Percentiles rank a stretch among this genome's conserved stretches.
Conservation (phyloP, 2,329 filamentous ascomycete genomes). For the Phaeosphaeriaceae sp. region DNA sequence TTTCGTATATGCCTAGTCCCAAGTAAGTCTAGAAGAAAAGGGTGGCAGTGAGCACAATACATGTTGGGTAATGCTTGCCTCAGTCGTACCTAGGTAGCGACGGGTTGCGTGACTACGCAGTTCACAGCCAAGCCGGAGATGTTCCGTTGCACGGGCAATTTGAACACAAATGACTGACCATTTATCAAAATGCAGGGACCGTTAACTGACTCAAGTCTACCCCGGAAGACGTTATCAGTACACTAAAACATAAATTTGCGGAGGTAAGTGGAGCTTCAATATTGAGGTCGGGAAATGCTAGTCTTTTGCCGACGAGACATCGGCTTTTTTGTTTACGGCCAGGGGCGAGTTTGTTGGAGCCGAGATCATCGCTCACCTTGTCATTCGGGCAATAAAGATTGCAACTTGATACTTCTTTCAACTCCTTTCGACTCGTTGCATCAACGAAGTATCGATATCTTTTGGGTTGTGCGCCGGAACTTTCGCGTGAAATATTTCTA, state of each 20-base stretch:
- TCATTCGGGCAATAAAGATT: neutral
- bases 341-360: neutral
- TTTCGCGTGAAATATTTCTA: neutral
- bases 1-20: too few relatives aligned
- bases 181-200: neutral
- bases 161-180: neutral
- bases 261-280: neutral
- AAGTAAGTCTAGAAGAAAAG: too few relatives aligned
- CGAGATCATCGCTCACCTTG: neutral
- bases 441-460: too few relatives aligned
- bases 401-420: neutral
- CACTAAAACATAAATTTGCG: neutral
- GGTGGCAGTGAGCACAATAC: too few relatives aligned
- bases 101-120: neutral
- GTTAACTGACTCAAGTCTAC: neutral
- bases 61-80: too few relatives aligned
- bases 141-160: neutral
- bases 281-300: neutral
- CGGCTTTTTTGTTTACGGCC: neutral
- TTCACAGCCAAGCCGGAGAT: neutral
- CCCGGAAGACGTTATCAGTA: neutral
- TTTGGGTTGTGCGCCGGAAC: neutral
- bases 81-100: neutral
- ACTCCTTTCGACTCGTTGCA: neutral
- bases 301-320: neutral